Percentiles rank a stretch among this genome's conserved stretches.
These are phyloP conservation scores for Paspalum vaginatum DNA, from an alignment of 176 grass and related monocot species.

Conservation along the genomic window DNA sequence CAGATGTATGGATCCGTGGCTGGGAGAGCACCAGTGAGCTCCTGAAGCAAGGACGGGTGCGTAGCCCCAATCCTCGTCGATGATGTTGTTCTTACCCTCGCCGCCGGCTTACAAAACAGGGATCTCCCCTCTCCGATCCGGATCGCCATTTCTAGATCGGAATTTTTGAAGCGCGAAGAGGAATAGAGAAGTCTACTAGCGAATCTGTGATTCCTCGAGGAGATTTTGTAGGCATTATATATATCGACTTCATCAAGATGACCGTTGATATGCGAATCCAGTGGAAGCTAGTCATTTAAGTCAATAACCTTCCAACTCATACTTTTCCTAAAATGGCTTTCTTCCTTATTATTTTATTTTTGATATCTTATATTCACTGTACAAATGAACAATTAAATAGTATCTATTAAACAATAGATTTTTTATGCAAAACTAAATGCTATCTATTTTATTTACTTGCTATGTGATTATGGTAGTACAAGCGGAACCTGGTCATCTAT, in stretches of 20 bases:
- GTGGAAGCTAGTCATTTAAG: neutral
- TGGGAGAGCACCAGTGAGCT: neutral
- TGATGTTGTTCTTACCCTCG: neutral
- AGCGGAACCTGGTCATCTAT: too few relatives aligned
- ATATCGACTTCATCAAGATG: neutral
- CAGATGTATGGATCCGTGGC: neutral
- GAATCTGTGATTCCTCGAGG: too few relatives aligned
- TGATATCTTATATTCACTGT: neutral
- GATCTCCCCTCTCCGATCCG: neutral
- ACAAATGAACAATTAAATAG: too few relatives aligned
- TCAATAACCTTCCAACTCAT: neutral
- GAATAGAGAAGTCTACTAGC: too few relatives aligned
- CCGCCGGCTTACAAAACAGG: neutral
- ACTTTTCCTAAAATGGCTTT: neutral
- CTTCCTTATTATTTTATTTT: neutral
- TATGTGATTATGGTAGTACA: too few relatives aligned
- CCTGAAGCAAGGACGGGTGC: neutral
- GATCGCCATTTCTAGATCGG: neutral
- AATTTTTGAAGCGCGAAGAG: neutral
- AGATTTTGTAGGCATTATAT: neutral
- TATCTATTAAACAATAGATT: too few relatives aligned
- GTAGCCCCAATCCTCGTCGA: neutral
- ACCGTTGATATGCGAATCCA: neutral
- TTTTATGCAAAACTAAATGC: too few relatives aligned
- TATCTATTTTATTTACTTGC: too few relatives aligned